These are phyloP conservation scores for Hanseniaspora pseudoguilliermondii DNA, from an alignment of 805 yeast genomes.

Conservation along the genomic window DNA sequence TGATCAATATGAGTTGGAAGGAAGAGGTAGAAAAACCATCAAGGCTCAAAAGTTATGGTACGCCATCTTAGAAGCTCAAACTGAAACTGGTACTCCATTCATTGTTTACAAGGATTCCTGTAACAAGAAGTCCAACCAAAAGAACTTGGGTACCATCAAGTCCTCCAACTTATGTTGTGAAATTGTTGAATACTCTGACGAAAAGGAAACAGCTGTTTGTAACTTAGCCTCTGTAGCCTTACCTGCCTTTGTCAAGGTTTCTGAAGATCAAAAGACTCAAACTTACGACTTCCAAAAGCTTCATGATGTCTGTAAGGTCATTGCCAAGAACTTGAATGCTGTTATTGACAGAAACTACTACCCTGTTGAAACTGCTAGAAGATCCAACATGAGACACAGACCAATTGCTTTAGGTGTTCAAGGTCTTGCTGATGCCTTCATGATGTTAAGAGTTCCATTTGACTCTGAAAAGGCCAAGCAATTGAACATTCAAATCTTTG, in stretches of 20 bases:
- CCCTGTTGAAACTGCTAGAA: slow-evolving; percentile 66
- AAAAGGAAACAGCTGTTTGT: slow-evolving; percentile 92
- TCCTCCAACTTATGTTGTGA: slow-evolving; percentile 92
- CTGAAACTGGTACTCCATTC: slow-evolving; percentile 94
- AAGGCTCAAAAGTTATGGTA: slow-evolving; percentile 88
- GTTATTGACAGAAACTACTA: slow-evolving; percentile 77
- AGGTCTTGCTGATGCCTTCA: slow-evolving; percentile 84
- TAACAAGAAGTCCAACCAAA: slow-evolving; percentile 75
- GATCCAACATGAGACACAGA: slow-evolving; percentile 69
- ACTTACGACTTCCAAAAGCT: slow-evolving; percentile 60
- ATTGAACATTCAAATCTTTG: slow-evolving; percentile 76
- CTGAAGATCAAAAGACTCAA: slow-evolving; percentile 33
- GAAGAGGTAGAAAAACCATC: slow-evolving; percentile 48
- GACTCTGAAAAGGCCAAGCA: slow-evolving; percentile 67
- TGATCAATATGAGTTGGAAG: slow-evolving; percentile 57
- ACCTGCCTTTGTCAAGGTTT: slow-evolving; percentile 55
- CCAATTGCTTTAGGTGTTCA: slow-evolving; percentile 98
- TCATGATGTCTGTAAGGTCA: slow-evolving; percentile 64
- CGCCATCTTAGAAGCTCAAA: slow-evolving; percentile 79
- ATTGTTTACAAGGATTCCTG: slow-evolving; percentile 89
- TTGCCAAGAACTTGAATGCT: slow-evolving; percentile 64
- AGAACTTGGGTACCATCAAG: slow-evolving; percentile 83
- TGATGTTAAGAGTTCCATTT: slow-evolving; percentile 69
- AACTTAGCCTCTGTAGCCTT: slow-evolving; percentile 84
- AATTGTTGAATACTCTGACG: slow-evolving; percentile 79